phyloP scores from a whole-genome alignment of 495 filamentous ascomycete species.

The Penicillium cataractarum region DNA sequence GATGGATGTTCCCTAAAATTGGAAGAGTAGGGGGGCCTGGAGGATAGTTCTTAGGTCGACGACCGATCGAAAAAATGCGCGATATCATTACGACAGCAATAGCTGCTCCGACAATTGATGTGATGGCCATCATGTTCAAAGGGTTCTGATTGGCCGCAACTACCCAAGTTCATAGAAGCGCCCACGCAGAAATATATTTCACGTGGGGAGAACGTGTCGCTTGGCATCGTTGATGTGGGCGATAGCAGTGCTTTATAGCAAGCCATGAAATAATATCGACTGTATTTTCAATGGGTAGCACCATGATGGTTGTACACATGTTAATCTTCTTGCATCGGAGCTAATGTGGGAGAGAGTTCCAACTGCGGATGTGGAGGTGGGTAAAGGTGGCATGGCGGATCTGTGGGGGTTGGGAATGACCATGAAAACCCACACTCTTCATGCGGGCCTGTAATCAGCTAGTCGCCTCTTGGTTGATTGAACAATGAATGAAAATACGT shows the following conservation, averaged over 20 bases:
- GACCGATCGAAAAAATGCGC: conserved; percentile 24
- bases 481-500: background rate
- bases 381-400: conserved; percentile 9
- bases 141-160: background rate
- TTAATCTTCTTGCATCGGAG: background rate
- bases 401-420: conserved; percentile 30
- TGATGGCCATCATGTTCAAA: conserved; percentile 16
- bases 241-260: background rate
- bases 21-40: conserved; percentile 43
- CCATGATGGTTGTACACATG: background rate
- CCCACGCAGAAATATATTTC: background rate
- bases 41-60: conserved; percentile 34
- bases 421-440: background rate
- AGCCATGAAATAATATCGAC: background rate
- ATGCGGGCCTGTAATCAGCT: background rate
- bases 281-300: background rate
- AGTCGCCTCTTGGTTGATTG: background rate
- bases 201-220: background rate
- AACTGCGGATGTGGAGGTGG: conserved; percentile 24
- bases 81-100: conserved; percentile 16
- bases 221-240: background rate
- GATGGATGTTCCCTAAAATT: conserved; percentile 41
- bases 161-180: background rate
- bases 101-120: conserved; percentile 3
- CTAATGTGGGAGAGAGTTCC: background rate